Evolutionary conservation across 2,329 filamentous ascomycete species (phyloP).

Genomic region (Pezicula neosporulosa): DNA sequence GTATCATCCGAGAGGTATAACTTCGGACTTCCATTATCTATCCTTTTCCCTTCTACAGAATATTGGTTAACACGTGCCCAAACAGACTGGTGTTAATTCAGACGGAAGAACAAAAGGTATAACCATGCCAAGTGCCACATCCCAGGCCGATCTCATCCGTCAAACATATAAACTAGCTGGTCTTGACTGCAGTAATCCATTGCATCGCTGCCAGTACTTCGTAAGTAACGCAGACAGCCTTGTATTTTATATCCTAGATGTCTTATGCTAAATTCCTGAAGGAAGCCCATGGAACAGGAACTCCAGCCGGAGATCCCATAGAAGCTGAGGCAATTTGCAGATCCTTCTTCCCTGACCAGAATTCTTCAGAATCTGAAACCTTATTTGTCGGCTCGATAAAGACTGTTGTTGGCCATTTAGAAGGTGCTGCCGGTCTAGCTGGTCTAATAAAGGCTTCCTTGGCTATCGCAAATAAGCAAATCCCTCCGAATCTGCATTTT

Average conservation of each 20-base stretch:
- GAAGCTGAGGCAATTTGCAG: slow-evolving; percentile 9
- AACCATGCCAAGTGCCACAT: slow-evolving; percentile 45
- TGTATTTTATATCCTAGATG: not conserved
- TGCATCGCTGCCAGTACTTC: slow-evolving; percentile 2
- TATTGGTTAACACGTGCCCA: not conserved
- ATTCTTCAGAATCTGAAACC: not conserved
- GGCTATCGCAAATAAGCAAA: slow-evolving; percentile 24
- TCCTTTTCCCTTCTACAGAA: not conserved
- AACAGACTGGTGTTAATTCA: slow-evolving; percentile 43
- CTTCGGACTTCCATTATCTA: not conserved
- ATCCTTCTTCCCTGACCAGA: not conserved
- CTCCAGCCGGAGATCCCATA: slow-evolving; percentile 13
- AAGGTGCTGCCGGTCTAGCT: slow-evolving; percentile 6
- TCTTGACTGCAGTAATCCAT: not conserved
- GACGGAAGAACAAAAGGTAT: slow-evolving; percentile 57
- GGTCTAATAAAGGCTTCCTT: slow-evolving; percentile 5
- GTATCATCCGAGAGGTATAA: slow-evolving; percentile 39
- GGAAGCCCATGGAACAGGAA: slow-evolving; percentile 15
- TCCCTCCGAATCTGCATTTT: slow-evolving; percentile 19
- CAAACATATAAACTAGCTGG: slow-evolving; percentile 1
- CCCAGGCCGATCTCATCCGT: slow-evolving; percentile 30
- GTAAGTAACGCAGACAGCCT: not conserved
- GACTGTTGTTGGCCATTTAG: slow-evolving; percentile 16
- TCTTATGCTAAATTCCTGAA: not conserved
- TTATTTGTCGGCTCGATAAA: slow-evolving; percentile 12